Evolutionary conservation across 2,329 filamentous ascomycete species (phyloP), one percentile per base, ranked within the genome.

Genomic region (Aspergillus phoenicis): DNA sequence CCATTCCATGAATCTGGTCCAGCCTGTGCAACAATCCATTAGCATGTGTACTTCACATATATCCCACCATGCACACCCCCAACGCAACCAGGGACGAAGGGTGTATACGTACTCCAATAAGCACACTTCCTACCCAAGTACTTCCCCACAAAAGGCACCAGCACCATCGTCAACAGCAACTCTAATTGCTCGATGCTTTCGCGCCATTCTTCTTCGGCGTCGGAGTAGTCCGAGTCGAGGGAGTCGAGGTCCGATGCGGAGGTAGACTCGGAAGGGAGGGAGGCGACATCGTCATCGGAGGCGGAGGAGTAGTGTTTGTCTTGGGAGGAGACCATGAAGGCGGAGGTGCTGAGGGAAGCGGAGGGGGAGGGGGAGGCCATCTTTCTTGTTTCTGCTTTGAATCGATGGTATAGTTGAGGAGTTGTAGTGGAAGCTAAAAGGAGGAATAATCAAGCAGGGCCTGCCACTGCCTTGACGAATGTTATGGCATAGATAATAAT

Each of bases 121-220:
- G 94, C 94, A 81, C 93, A 96, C 78, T 92, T 96, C 75, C 95
- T 86, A 49, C 95, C 95, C 76, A 97, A 87, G 79, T 93, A 98
- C 79, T 98, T 99, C 61, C 95, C 95, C 68, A 92, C 82, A 77
- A 96, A 97, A 2, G 95, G 95, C 54, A 99, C 89, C 68, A 98
- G 78, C 52, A 98, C 90, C 92, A 99, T 96, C 20, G 91, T 96
- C 74, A 98, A 79, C 67, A 99, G 83, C 66, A 98, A 83, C 80
- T 99, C 93, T 62, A 99, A 80, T 80, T 99, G 95, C 77, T 97
- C 91, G 64, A 99, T 81, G 70, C 91, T 96, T 71, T 93, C 91
- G 70, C 94, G 90, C 95, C 95, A 99, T 79, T 99, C 94, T 63
- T 86, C 86, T 77, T 99, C 94, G 8, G 95, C 95, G 74, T 98